Percentiles rank a stretch among this genome's conserved stretches.
These are phyloP conservation scores for Salix exigua DNA, from an alignment of 345 rosid genomes.

Conservation along the genomic window DNA sequence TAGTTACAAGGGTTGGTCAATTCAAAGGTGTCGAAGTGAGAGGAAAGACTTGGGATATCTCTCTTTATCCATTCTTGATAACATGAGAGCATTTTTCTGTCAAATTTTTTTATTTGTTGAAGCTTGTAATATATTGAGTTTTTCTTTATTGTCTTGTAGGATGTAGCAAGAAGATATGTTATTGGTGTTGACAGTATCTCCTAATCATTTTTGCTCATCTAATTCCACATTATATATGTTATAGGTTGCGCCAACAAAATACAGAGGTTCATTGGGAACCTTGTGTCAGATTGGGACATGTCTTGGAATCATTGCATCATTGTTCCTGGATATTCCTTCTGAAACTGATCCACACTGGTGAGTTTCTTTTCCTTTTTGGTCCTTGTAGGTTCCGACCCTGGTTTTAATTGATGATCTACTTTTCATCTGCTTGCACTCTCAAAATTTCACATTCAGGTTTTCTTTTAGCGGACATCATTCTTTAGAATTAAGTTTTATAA, in stretches of 20 bases:
- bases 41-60: neutral
- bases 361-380: constrained; percentile 19
- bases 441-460: neutral
- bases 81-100: too few species aligned
- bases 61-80: neutral
- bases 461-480: neutral
- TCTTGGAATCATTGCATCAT: constrained; percentile 62
- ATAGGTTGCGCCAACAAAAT: constrained; percentile 74
- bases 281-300: constrained; percentile 68
- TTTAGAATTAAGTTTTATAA: neutral
- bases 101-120: too few species aligned
- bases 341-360: constrained; percentile 74
- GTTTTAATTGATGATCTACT: constrained; percentile 3
- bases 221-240: neutral
- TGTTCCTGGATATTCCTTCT: constrained; percentile 47
- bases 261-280: constrained; percentile 70
- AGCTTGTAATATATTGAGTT: neutral
- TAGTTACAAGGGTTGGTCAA: neutral
- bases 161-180: neutral
- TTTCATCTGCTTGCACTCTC: neutral
- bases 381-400: neutral
- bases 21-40: neutral
- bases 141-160: neutral
- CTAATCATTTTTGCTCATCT: neutral
- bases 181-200: neutral